Evolutionary conservation across 2,329 filamentous ascomycete species (phyloP).

Genomic region (Colletotrichum melonis): DNA sequence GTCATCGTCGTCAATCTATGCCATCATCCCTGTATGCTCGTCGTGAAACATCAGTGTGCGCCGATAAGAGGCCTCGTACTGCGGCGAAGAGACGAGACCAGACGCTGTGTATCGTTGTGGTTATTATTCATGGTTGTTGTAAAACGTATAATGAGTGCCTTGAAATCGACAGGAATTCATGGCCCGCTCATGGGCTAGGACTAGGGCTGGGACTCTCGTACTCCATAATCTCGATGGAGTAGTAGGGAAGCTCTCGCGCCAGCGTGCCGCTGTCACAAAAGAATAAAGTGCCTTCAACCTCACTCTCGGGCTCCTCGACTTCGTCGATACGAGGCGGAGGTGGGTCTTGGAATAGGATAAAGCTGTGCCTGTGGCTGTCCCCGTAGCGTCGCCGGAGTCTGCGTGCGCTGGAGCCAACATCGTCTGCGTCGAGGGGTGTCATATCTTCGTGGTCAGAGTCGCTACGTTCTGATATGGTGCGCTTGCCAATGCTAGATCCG

Average conservation of each 20-base stretch:
- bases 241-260: conserved; percentile 62
- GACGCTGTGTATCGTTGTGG: conserved; percentile 12
- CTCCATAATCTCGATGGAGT: conserved; percentile 62
- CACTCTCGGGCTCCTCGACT: conserved; percentile 63
- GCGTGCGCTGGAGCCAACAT: conserved; percentile 59
- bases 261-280: conserved; percentile 46
- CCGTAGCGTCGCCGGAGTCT: conserved; percentile 58
- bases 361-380: conserved; percentile 59
- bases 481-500: conserved; percentile 66
- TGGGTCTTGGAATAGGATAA: conserved; percentile 58
- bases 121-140: background rate
- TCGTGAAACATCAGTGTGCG: conserved; percentile 1
- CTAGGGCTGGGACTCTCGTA: conserved; percentile 28
- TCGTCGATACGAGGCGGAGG: conserved; percentile 64
- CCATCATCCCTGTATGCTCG: background rate
- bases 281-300: conserved; percentile 44
- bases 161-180: background rate
- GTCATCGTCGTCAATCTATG: conserved; percentile 3
- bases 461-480: conserved; percentile 65
- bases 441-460: conserved; percentile 58
- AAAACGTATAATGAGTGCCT: conserved; percentile 17
- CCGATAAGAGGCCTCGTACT: background rate
- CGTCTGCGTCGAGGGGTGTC: conserved; percentile 46
- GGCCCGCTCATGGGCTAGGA: conserved; percentile 20
- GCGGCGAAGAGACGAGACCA: background rate